Conservation (phyloP, 805 yeast genomes). For the Candida nanaspora region DNA sequence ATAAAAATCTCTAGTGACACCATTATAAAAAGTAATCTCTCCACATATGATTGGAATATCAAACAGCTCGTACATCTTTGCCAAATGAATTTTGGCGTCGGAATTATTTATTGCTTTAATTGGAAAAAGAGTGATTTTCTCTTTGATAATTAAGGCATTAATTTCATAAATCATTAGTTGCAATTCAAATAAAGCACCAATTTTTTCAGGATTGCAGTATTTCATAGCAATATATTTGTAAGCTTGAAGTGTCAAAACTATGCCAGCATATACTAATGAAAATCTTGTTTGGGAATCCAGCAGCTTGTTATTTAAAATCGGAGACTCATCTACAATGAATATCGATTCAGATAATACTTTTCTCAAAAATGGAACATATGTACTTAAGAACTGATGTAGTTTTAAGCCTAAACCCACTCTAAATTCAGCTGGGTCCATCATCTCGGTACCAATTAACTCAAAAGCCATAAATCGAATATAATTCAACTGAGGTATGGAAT, state of each 20-base stretch:
- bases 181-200: constrained; percentile 3
- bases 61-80: background rate
- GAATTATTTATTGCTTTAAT: background rate
- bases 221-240: constrained; percentile 2
- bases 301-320: background rate
- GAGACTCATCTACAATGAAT: background rate
- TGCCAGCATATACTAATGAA: constrained; percentile 1
- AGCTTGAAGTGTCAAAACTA: constrained; percentile 1
- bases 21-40: background rate
- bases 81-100: background rate
- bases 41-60: background rate
- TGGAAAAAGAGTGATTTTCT: background rate
- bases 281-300: background rate
- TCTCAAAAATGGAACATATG: background rate
- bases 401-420: constrained; percentile 9
- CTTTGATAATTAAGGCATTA: background rate
- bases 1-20: background rate
- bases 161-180: background rate
- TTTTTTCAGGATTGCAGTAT: background rate
- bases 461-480: constrained; percentile 8
- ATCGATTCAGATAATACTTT: background rate
- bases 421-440: constrained; percentile 4
- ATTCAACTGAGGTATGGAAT: constrained; percentile 1
- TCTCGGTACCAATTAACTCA: constrained; percentile 6
- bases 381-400: constrained; percentile 12